Base-by-base conservation (phyloP, 306 rosid species). In the Sicyos edulis region DNA sequence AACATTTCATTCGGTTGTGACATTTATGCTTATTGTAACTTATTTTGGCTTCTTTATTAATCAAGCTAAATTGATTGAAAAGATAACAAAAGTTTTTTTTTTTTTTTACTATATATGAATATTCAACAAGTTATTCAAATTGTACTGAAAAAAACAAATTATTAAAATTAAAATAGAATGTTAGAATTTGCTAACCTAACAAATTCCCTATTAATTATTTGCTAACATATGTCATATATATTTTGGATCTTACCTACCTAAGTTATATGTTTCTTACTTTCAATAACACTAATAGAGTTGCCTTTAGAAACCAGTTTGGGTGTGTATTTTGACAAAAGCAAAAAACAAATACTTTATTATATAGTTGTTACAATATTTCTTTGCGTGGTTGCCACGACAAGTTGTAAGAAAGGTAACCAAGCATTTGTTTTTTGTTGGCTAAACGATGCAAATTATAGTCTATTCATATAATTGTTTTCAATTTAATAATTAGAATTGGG, bases 311-410 rank as follows among this genome's bases (percentile, higher is more conserved):
- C 12, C 69, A 34, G 44, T 8, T 34, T 40, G 16, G 8, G 19
- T 5, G 51, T 40, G 52, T 24, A 40, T 40, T 62, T 61, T 15
- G 47, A 11, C 11, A 19, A 32, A 61, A 60, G 8, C 16, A 63
- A 34, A n/a, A 9, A 64, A 64, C 0, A 64, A 42, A 40, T 10
- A n/a, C 69, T 62, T 7, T 62, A 10, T 17, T 64, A 4, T 64
- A 40, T 17, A 37, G n/a, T 10, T 17, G 14, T 34, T 42, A 19
- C 53, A 64, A 64, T 64, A 64, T 64, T 17, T 64, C 8, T 64
- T 64, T 64, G 70, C 70, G 44, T 64, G 10, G 70, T 42, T 40
- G 70, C 29, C 53, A 64, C 26, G 70, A 53, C 70, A 64, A 61
- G 68, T 16, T 63, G 26, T 16, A 21, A n/a, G 22, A 5, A 63